Evolutionary conservation across 1,139 yeast genomes (phyloP).

Genomic region (Hansenula sp.): DNA sequence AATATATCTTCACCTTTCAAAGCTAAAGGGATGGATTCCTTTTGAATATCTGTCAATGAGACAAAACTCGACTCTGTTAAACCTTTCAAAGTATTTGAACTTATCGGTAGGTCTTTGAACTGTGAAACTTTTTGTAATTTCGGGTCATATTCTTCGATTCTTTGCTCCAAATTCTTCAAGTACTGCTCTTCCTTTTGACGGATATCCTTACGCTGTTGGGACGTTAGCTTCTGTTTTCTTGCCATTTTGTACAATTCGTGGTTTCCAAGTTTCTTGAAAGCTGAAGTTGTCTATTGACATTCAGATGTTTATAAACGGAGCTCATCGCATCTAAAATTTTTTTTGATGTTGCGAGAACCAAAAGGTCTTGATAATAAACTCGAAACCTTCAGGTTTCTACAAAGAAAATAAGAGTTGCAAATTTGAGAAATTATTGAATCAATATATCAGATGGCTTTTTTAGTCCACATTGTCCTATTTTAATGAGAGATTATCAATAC

Average conservation of each 20-base stretch:
- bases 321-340: slow-evolving; percentile 12
- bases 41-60: slow-evolving; percentile 82
- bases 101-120: slow-evolving; percentile 72
- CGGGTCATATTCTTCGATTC: slow-evolving; percentile 50
- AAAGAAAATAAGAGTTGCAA: no score
- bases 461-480: no score
- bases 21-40: slow-evolving; percentile 71
- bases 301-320: not conserved
- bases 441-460: no score
- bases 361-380: no score
- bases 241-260: slow-evolving; percentile 29
- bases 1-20: slow-evolving; percentile 79
- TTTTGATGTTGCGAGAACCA: not conserved
- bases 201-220: slow-evolving; percentile 35
- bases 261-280: not conserved
- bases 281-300: not conserved
- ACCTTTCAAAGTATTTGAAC: slow-evolving; percentile 65
- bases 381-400: no score
- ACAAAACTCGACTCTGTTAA: slow-evolving; percentile 68
- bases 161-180: slow-evolving; percentile 40
- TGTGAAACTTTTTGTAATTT: slow-evolving; percentile 31
- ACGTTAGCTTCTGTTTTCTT: slow-evolving; percentile 33
- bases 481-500: no score
- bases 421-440: no score
- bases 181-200: slow-evolving; percentile 42